phyloP scores from a whole-genome alignment of 768 basidiomycete species.

The Mycena pura region DNA sequence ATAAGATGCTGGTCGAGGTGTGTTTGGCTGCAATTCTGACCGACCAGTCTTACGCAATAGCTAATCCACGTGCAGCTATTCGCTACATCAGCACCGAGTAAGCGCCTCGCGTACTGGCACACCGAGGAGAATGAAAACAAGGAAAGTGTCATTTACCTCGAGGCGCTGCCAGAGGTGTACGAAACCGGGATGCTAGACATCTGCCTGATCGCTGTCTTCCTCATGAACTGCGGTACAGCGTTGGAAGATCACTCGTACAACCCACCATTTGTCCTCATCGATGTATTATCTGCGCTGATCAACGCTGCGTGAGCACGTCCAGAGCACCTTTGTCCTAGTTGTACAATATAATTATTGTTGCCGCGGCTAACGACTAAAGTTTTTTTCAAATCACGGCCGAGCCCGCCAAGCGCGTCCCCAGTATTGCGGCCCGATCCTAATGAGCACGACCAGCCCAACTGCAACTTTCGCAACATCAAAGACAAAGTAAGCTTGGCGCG shows the following conservation, averaged over 20 bases:
- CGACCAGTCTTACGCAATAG: no score
- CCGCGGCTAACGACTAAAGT: no score
- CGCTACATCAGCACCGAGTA: not conserved
- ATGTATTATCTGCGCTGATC: slow-evolving; percentile 8
- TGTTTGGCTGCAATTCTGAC: not conserved
- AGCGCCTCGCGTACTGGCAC: slow-evolving; percentile 15
- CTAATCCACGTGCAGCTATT: slow-evolving; percentile 1
- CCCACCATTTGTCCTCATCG: not conserved
- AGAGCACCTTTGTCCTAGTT: no score
- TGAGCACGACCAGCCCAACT: slow-evolving; percentile 51
- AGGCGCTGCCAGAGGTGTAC: slow-evolving; percentile 8
- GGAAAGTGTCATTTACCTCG: not conserved
- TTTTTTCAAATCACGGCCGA: no score
- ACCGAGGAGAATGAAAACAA: slow-evolving; percentile 15
- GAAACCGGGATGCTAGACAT: slow-evolving; percentile 17
- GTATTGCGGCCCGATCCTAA: slow-evolving; percentile 57
- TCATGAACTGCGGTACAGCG: slow-evolving; percentile 19
- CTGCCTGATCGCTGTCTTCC: slow-evolving; percentile 14
- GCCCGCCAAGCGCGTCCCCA: slow-evolving; percentile 51
- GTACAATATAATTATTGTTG: slow-evolving; percentile 7
- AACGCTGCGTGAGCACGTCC: slow-evolving; percentile 1
- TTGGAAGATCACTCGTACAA: slow-evolving; percentile 10
- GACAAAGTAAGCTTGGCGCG: slow-evolving; percentile 68
- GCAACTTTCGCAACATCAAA: slow-evolving; percentile 65
- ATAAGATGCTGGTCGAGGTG: slow-evolving; percentile 2